Conservation (phyloP, 768 basidiomycete genomes). For the Vishniacozyma victoriae region DNA sequence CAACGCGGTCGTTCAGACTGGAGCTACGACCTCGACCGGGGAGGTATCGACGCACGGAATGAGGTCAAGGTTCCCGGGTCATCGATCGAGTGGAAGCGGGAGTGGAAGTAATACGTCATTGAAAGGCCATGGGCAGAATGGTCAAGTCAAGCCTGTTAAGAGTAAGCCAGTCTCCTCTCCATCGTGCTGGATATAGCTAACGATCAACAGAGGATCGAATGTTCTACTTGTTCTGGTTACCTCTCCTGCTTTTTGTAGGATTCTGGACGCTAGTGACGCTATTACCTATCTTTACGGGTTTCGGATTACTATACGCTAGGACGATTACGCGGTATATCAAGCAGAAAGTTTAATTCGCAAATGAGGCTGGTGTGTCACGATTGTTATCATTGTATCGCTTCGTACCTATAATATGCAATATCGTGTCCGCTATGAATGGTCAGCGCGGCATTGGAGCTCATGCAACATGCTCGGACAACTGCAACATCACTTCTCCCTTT, state of each 20-base stretch:
- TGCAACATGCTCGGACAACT: too few species aligned
- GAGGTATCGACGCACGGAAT: neutral
- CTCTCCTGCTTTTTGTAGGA: constrained; percentile 43
- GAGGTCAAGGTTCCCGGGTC: neutral
- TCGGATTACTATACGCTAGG: constrained; percentile 31
- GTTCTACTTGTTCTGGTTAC: constrained; percentile 49
- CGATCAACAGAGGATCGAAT: constrained; percentile 40
- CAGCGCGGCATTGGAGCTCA: too few species aligned
- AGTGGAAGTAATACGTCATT: too few species aligned
- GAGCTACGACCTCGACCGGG: constrained; percentile 8
- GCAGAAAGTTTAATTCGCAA: constrained; percentile 26
- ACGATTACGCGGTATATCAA: constrained; percentile 30
- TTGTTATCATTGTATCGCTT: too few species aligned
- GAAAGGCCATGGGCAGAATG: neutral
- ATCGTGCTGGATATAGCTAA: neutral
- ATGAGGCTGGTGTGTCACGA: too few species aligned
- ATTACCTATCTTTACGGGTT: constrained; percentile 36
- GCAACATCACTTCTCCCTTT: too few species aligned
- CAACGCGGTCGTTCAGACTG: constrained; percentile 31
- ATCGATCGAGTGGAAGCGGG: too few species aligned
- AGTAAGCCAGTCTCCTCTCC: constrained; percentile 11
- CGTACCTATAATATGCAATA: too few species aligned
- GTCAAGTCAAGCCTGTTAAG: constrained; percentile 22
- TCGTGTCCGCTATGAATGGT: too few species aligned
- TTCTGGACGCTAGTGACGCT: constrained; percentile 38